Percentiles rank a stretch among this genome's conserved stretches.
Conservation (phyloP, 1,139 yeast species). For the Nakaseomyces bracarensis region DNA sequence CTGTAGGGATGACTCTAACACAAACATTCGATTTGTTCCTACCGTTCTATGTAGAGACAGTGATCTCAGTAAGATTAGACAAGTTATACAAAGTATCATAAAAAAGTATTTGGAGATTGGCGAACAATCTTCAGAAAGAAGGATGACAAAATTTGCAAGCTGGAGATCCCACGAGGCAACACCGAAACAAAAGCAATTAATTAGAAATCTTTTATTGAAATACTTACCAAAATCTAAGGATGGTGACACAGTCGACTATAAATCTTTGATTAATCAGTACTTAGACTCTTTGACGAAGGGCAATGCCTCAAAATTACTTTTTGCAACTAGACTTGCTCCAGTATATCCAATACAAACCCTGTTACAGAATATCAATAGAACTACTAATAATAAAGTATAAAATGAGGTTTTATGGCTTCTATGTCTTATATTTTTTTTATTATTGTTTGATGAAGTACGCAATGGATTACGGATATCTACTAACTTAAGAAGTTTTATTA, state of each 20-base stretch:
- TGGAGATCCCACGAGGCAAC: slow-evolving; percentile 31
- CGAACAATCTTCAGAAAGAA: slow-evolving; percentile 9
- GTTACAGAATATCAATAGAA: slow-evolving; percentile 13
- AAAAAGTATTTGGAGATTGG: slow-evolving; percentile 10
- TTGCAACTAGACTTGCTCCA: slow-evolving; percentile 35
- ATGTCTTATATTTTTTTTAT: no score
- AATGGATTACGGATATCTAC: no score
- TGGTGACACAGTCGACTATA: slow-evolving; percentile 9
- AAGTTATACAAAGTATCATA: slow-evolving; percentile 20
- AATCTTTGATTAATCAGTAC: slow-evolving; percentile 20
- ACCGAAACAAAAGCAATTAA: slow-evolving; percentile 26
- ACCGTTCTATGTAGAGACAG: slow-evolving; percentile 18
- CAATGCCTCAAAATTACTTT: slow-evolving; percentile 40
- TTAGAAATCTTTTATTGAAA: slow-evolving; percentile 15
- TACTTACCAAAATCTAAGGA: slow-evolving; percentile 11
- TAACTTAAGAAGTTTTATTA: no score
- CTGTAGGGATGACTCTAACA: slow-evolving; percentile 11
- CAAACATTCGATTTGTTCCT: slow-evolving; percentile 15
- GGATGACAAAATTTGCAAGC: slow-evolving; percentile 26
- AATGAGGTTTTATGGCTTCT: slow-evolving; percentile 8
- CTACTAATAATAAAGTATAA: slow-evolving; percentile 11
- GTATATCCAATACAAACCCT: slow-evolving; percentile 23
- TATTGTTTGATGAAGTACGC: no score
- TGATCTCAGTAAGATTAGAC: slow-evolving; percentile 18
- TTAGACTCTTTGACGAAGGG: slow-evolving; percentile 30